phyloP scores from a whole-genome alignment of 2,329 filamentous ascomycete species.

The Diaporthe aspalathi region DNA sequence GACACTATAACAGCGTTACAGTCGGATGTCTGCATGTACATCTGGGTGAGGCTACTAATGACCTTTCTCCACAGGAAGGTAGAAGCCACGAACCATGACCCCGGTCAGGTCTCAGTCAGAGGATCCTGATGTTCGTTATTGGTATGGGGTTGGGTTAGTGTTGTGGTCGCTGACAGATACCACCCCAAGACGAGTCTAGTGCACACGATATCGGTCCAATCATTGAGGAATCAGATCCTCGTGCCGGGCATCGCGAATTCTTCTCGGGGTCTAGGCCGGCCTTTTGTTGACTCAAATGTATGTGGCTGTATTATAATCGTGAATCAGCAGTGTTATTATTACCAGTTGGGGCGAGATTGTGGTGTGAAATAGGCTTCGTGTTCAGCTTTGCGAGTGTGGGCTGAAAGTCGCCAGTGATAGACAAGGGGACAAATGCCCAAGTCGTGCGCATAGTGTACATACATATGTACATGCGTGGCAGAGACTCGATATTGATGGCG shows the following conservation, averaged over 20 bases:
- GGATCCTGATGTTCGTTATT: background rate
- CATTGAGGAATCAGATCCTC: background rate
- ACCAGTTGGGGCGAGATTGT: background rate
- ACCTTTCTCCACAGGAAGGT: background rate
- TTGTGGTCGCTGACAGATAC: conserved; percentile 12
- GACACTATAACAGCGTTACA: background rate
- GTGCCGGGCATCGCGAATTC: background rate
- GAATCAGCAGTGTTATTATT: background rate
- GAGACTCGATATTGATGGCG: too few relatives aligned
- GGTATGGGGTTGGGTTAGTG: background rate
- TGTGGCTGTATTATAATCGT: background rate
- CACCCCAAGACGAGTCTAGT: background rate
- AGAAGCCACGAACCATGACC: background rate
- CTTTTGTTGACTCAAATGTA: background rate
- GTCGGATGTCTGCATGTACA: background rate
- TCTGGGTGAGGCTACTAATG: background rate
- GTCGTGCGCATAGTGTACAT: background rate
- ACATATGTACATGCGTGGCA: background rate
- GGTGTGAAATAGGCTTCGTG: too few relatives aligned
- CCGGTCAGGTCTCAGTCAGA: background rate
- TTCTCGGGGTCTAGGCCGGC: background rate
- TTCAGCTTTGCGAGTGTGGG: too few relatives aligned
- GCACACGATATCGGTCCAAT: background rate
- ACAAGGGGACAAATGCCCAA: too few relatives aligned
- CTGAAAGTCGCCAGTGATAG: too few relatives aligned